These are phyloP conservation scores for Boletus pseudo-olivaceus DNA, from an alignment of 768 basidiomycete species.

Conservation along the genomic window DNA sequence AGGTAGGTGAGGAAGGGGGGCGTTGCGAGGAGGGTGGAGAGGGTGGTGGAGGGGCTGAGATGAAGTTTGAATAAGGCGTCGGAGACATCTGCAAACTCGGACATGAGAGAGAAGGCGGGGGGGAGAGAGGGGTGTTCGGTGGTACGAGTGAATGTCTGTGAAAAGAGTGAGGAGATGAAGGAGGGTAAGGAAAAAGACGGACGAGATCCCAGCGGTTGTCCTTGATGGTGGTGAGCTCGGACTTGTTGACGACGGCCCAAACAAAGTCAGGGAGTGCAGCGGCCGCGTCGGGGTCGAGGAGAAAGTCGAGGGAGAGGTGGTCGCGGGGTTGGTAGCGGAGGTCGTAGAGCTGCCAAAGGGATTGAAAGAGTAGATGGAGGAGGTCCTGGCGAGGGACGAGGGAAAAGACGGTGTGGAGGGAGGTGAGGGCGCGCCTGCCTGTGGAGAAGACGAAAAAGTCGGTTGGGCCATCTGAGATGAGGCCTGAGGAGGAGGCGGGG, in stretches of 20 bases:
- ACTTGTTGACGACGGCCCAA: slow-evolving; percentile 81
- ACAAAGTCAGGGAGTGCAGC: slow-evolving; percentile 63
- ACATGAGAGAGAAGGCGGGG: slow-evolving; percentile 66
- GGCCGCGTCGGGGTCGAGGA: slow-evolving; percentile 42
- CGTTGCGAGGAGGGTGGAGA: slow-evolving; percentile 59
- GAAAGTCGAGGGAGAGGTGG: slow-evolving; percentile 76
- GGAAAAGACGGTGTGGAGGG: slow-evolving; percentile 75
- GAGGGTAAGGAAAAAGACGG: slow-evolving; percentile 28
- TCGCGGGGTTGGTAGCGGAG: slow-evolving; percentile 69
- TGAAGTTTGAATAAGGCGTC: slow-evolving; percentile 65
- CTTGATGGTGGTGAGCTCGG: slow-evolving; percentile 66
- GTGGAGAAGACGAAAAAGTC: slow-evolving; percentile 88
- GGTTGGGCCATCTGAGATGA: slow-evolving; percentile 65
- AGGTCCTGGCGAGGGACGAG: slow-evolving; percentile 84
- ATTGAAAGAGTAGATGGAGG: slow-evolving; percentile 60
- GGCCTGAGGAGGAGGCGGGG: slow-evolving; percentile 48
- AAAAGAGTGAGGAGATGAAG: neutral
- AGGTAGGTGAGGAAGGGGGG: slow-evolving; percentile 71
- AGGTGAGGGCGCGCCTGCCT: slow-evolving; percentile 71
- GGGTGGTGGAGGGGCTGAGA: slow-evolving; percentile 38
- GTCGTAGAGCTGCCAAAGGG: slow-evolving; percentile 64
- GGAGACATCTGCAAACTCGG: slow-evolving; percentile 85
- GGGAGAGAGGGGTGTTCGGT: slow-evolving; percentile 64
- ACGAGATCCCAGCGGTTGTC: slow-evolving; percentile 85
- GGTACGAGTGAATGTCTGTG: slow-evolving; percentile 79